Evolutionary conservation across 1,139 yeast species (phyloP), one percentile per base, ranked within the genome.

Genomic region (Suhomyces ambrosiae): DNA sequence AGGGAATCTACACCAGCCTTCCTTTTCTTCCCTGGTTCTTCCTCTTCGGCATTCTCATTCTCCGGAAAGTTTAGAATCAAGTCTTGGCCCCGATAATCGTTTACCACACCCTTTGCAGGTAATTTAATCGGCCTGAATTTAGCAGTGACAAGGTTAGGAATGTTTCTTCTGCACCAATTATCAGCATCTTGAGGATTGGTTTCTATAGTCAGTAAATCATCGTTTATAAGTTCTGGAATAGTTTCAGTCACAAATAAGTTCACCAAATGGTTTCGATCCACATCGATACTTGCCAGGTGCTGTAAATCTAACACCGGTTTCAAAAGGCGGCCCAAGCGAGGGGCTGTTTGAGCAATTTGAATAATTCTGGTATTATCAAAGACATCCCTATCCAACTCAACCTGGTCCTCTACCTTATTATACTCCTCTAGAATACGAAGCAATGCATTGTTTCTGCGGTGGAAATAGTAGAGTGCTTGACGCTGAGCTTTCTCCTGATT

Each of bases 151-250:
- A 71, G 53, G 37, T 61, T 59, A 2, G 70, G 63, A 37, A 58
- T 56, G 42, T 68, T 64, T 32, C 74, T 54, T 29, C 71, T 50
- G 23, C 63, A 49, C 76, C 76, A 71, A 43, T 59, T 50, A 25
- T 67, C 72, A 3, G 60, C 49, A 30, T 58, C 63, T 47, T 68
- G 73, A 0, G 77, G 77, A 35, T 71, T 71, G 17, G 54, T 46
- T 42, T 68, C 71, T 1, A 65, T 44, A 7, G 52, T 47, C 23
- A 58, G 57, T 17, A 67, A 47, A 40, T 71, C 76, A 41, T 71
- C 76, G 31, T 61, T 54, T n/a, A 61, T 52, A 29, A 68, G 49
- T 12, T 70, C 76, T 1, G 74, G 66, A 1, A 70, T 51, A 19
- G 59, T 45, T 40, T 71, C 76, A 9, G 53, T 48, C 8, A 52